Conservation (phyloP, 139 green algal species). For the Gonium pectorale region DNA sequence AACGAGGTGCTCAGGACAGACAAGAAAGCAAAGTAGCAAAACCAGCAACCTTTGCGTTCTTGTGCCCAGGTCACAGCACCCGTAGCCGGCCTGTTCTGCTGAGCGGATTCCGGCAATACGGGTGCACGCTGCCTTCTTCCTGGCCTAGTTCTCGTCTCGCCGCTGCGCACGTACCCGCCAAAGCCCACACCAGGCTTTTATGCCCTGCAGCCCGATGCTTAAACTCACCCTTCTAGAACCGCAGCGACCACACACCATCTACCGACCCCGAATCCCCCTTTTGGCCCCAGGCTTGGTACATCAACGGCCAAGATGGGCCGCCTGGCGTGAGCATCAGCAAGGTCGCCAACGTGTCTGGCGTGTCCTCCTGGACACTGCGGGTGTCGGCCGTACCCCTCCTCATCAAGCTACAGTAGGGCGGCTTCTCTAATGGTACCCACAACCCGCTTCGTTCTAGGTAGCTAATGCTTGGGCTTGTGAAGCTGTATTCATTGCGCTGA, state of each 20-base stretch:
- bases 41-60: too few species aligned
- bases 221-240: too few species aligned
- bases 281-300: constrained; percentile 12
- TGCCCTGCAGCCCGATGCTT: not conserved
- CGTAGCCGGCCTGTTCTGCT: too few species aligned
- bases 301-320: not conserved
- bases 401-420: constrained; percentile 4
- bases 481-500: too few species aligned
- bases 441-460: too few species aligned
- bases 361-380: not conserved
- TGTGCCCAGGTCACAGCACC: too few species aligned
- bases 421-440: not conserved
- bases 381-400: constrained; percentile 33
- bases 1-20: too few species aligned
- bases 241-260: too few species aligned
- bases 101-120: not conserved
- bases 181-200: not conserved
- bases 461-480: too few species aligned
- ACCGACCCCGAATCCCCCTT: too few species aligned
- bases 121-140: too few species aligned
- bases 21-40: too few species aligned
- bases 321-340: not conserved
- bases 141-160: not conserved
- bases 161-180: not conserved
- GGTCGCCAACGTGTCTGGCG: not conserved